A percentile compares a stretch with the other conserved stretches of the same genome.
Conservation (phyloP, 768 basidiomycete genomes). For the Galerina sulciceps region DNA sequence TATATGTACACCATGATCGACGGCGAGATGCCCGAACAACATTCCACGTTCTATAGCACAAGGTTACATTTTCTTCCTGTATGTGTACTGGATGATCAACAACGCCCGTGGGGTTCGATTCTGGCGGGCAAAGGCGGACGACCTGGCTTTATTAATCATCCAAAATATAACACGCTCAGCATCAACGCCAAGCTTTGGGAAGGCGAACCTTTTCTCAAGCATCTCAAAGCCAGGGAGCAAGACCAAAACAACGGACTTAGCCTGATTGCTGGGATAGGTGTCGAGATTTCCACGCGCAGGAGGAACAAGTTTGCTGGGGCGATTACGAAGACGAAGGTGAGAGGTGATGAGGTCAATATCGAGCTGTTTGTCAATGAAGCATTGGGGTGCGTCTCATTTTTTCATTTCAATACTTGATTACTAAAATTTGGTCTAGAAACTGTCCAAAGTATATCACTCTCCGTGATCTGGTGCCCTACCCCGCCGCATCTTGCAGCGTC, state of each 20-base stretch:
- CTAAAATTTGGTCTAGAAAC: conserved; percentile 41
- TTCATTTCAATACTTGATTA: not conserved
- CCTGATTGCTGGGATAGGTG: conserved; percentile 61
- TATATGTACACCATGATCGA: conserved; percentile 42
- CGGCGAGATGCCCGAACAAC: conserved; percentile 54
- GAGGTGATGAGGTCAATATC: conserved; percentile 34
- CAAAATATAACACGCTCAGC: conserved; percentile 39
- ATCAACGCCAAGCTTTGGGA: conserved; percentile 50
- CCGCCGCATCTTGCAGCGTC: conserved; percentile 42
- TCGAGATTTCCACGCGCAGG: conserved; percentile 58
- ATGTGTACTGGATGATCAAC: conserved; percentile 50
- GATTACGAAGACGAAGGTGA: conserved; percentile 31
- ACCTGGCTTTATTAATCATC: conserved; percentile 47
- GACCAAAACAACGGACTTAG: conserved; percentile 24
- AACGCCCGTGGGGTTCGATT: conserved; percentile 64
- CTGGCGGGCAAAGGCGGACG: conserved; percentile 47
- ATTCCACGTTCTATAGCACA: conserved; percentile 52
- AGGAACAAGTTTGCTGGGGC: conserved; percentile 67
- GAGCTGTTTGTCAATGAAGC: conserved; percentile 57
- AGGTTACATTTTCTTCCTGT: conserved; percentile 59
- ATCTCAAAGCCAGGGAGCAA: conserved; percentile 24
- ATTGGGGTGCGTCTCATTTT: conserved; percentile 48
- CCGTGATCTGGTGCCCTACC: conserved; percentile 51
- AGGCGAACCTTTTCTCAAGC: conserved; percentile 58
- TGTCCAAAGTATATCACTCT: conserved; percentile 74